Base-by-base conservation (phyloP, 192 early-diverging fungal species). In the Glomus cerebriforme region DNA sequence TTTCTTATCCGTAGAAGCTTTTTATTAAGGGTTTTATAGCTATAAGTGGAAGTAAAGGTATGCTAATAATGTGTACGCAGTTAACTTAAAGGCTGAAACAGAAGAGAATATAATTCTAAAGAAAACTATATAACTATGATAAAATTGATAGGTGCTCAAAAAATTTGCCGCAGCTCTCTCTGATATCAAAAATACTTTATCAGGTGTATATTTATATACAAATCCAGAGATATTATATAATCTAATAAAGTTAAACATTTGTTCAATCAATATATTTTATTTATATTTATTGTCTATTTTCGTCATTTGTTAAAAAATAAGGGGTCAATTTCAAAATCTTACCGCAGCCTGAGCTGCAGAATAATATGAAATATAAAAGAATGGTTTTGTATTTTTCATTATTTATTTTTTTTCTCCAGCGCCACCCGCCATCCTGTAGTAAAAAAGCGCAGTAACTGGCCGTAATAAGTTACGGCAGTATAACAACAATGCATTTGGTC, bases 361-460 rank as follows among this genome's bases (percentile, higher is more conserved):
- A 54, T 54, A 54, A 54, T 54, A 54, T 54, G 49, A 54, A 54
- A 54, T 54, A n/a, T n/a, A 54, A 54, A 54, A 54, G 49, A 54
- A 54, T 54, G 15, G 47, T 17, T 15, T 47, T 47, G 17, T 54
- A 19, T 54, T 54, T n/a, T n/a, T 15, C 47, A 54, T 54, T 54
- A 54, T 54, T 54, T 54, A 43, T 54, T 17, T 17, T 47, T 49
- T 49, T 49, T 49, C 49, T 15, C 49, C 49, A 54, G 17, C 17
- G 49, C 49, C 49, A 54, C 39, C 37, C 39, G 49, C 49, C 49
- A 54, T 22, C 39, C 39, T 43, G 12, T 10, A 54, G 49, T 54
- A 54, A 54, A 22, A 43, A 54, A 54, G 49, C 49, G 49, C 49
- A 54, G 49, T 22, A n/a, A 54, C 49, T 17, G 19, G 5, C 49